phyloP scores from a whole-genome alignment of 345 rosid genomes.

The Gossypium bickii region DNA sequence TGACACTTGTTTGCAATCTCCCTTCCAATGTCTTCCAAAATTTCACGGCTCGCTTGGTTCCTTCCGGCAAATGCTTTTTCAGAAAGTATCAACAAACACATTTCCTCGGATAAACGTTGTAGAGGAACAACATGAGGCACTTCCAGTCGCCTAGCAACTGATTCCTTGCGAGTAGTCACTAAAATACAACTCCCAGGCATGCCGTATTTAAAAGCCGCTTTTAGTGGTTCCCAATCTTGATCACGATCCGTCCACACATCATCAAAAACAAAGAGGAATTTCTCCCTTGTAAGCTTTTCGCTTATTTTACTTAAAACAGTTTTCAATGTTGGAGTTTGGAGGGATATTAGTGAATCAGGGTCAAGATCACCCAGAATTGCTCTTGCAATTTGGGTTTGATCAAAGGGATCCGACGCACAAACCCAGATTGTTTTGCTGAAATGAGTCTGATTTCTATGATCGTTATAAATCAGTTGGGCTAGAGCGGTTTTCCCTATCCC shows the following conservation, averaged over 20 bases:
- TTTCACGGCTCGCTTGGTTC: background rate
- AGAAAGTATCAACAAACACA: background rate
- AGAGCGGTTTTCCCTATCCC: constrained; percentile 10
- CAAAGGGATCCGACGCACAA: background rate
- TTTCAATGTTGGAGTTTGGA: background rate
- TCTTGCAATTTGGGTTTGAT: background rate
- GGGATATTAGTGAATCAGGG: background rate
- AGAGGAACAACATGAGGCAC: background rate
- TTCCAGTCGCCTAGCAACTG: background rate
- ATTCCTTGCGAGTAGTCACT: background rate
- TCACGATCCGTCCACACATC: background rate
- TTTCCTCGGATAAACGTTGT: background rate
- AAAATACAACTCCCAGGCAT: background rate
- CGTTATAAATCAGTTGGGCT: background rate
- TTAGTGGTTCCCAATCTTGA: background rate
- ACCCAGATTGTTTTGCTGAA: constrained; percentile 1
- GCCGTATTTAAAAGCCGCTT: background rate
- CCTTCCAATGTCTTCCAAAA: constrained; percentile 3
- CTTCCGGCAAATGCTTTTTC: background rate
- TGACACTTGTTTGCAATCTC: background rate
- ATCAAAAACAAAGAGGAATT: constrained; percentile 7
- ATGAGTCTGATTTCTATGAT: background rate
- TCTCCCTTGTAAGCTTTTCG: background rate
- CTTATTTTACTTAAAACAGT: background rate
- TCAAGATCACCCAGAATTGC: constrained; percentile 1